Percentiles rank a stretch among this genome's conserved stretches.
phyloP scores from a whole-genome alignment of 768 basidiomycete genomes.

The Suillus luteus region DNA sequence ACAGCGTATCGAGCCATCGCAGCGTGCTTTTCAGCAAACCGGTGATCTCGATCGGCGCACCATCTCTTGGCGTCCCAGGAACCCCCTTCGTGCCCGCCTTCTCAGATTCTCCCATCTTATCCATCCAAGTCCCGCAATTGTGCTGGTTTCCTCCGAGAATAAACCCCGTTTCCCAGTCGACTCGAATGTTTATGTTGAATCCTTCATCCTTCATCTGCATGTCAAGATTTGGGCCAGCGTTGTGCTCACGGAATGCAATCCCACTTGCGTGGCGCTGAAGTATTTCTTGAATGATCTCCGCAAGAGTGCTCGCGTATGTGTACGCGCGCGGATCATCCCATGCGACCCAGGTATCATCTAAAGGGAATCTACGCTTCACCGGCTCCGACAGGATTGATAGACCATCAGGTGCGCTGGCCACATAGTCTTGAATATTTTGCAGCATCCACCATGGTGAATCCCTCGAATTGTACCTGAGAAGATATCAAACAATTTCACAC shows the following conservation, averaged over 20 bases:
- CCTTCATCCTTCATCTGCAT: slow-evolving; percentile 94
- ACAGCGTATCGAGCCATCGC: slow-evolving; percentile 81
- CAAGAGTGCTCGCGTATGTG: slow-evolving; percentile 75
- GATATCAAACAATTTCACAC: not conserved
- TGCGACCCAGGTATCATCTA: slow-evolving; percentile 89
- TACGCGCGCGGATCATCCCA: slow-evolving; percentile 90
- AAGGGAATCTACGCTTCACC: slow-evolving; percentile 92
- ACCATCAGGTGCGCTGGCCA: slow-evolving; percentile 80
- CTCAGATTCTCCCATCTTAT: slow-evolving; percentile 95
- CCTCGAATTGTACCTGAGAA: slow-evolving; percentile 83
- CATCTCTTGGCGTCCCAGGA: slow-evolving; percentile 96
- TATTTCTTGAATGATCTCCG: slow-evolving; percentile 97
- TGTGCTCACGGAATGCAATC: slow-evolving; percentile 93
- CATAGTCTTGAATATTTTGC: slow-evolving; percentile 97
- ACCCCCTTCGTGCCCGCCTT: slow-evolving; percentile 92
- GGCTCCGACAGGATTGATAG: slow-evolving; percentile 73
- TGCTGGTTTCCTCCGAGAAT: slow-evolving; percentile 81
- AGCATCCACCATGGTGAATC: slow-evolving; percentile 99
- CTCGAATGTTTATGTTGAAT: slow-evolving; percentile 89
- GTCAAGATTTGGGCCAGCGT: slow-evolving; percentile 96
- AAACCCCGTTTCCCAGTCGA: slow-evolving; percentile 96
- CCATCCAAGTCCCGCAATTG: slow-evolving; percentile 98
- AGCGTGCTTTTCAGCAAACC: slow-evolving; percentile 92
- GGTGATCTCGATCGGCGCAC: slow-evolving; percentile 94
- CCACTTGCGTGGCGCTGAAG: slow-evolving; percentile 91